Evolutionary conservation across 2,329 filamentous ascomycete species (phyloP).

Genomic region (Apiospora saccharicola): DNA sequence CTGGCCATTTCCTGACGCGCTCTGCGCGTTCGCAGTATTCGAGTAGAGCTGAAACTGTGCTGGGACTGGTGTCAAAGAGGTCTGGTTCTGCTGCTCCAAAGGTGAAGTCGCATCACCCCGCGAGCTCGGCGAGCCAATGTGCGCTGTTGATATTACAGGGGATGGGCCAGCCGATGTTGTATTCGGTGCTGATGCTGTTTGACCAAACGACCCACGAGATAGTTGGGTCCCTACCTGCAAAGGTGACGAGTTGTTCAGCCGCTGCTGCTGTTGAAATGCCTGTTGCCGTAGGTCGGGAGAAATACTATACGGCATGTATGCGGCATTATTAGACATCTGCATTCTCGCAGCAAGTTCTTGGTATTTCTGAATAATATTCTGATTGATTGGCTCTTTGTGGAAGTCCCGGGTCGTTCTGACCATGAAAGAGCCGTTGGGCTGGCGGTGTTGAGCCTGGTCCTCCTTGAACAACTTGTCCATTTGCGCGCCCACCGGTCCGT

Average conservation of each 20-base stretch:
- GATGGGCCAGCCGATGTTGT: slow-evolving; percentile 6
- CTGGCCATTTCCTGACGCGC: slow-evolving; percentile 2
- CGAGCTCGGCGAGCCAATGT: background rate
- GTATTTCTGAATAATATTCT: slow-evolving; percentile 32
- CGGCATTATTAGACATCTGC: slow-evolving; percentile 7
- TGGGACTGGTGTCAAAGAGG: background rate
- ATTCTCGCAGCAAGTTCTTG: slow-evolving; percentile 12
- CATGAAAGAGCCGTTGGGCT: slow-evolving; percentile 32
- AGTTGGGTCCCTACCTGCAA: background rate
- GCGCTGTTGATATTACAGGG: background rate
- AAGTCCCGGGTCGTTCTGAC: slow-evolving; percentile 19
- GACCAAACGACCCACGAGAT: background rate
- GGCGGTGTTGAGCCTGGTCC: slow-evolving; percentile 42
- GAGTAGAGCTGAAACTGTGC: slow-evolving; percentile 18
- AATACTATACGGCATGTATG: slow-evolving; percentile 4
- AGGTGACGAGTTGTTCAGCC: background rate
- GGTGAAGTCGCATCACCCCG: background rate
- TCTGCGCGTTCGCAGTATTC: background rate
- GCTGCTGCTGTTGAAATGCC: slow-evolving; percentile 14
- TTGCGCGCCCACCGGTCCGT: slow-evolving; percentile 42
- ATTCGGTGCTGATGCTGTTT: background rate
- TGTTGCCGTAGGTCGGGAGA: slow-evolving; percentile 1
- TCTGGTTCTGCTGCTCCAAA: background rate
- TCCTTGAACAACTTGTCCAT: slow-evolving; percentile 47
- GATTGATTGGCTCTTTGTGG: slow-evolving; percentile 33